phyloP scores from a whole-genome alignment of 192 early-diverging fungal genomes.

The Entomortierella chlamydospora region DNA sequence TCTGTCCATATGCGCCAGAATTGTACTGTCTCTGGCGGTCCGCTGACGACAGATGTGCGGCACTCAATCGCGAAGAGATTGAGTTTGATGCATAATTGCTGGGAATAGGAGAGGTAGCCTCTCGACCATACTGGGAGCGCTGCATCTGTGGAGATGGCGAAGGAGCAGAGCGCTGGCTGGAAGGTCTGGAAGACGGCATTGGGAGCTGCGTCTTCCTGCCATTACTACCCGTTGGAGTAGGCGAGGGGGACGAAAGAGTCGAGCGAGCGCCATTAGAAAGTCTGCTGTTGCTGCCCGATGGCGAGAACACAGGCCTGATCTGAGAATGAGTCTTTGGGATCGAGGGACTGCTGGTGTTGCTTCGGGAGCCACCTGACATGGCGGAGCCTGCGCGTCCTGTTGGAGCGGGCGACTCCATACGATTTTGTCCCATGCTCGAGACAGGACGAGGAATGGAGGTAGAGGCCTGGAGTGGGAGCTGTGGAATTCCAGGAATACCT shows the following conservation, averaged over 20 bases:
- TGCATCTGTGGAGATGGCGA: slow-evolving; percentile 36
- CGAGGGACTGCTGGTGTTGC: slow-evolving; percentile 22
- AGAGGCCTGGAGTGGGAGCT: slow-evolving; percentile 11
- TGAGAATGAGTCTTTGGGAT: slow-evolving; percentile 18
- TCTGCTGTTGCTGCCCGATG: slow-evolving; percentile 39
- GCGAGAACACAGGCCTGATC: slow-evolving; percentile 47
- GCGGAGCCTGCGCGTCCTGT: slow-evolving; percentile 10
- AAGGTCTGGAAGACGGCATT: slow-evolving; percentile 18
- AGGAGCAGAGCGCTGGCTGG: slow-evolving; percentile 14
- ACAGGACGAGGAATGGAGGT: slow-evolving; percentile 41
- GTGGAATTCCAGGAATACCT: slow-evolving; percentile 49
- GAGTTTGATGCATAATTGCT: slow-evolving; percentile 25
- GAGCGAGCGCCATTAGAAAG: slow-evolving; percentile 40
- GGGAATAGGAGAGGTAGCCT: slow-evolving; percentile 18
- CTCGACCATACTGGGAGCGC: slow-evolving; percentile 32
- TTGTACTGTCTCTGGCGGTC: slow-evolving; percentile 35
- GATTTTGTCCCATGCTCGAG: slow-evolving; percentile 24
- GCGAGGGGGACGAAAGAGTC: slow-evolving; percentile 3
- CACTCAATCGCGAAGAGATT: slow-evolving; percentile 14
- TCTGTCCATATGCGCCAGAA: slow-evolving; percentile 13
- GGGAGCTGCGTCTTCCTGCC: slow-evolving; percentile 36
- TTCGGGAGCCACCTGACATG: slow-evolving; percentile 34
- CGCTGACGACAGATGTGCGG: background rate
- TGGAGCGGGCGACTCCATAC: slow-evolving; percentile 20
- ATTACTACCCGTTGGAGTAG: slow-evolving; percentile 2